Base-by-base conservation (phyloP, 2,329 filamentous ascomycete species). In the Phoma herbarum region DNA sequence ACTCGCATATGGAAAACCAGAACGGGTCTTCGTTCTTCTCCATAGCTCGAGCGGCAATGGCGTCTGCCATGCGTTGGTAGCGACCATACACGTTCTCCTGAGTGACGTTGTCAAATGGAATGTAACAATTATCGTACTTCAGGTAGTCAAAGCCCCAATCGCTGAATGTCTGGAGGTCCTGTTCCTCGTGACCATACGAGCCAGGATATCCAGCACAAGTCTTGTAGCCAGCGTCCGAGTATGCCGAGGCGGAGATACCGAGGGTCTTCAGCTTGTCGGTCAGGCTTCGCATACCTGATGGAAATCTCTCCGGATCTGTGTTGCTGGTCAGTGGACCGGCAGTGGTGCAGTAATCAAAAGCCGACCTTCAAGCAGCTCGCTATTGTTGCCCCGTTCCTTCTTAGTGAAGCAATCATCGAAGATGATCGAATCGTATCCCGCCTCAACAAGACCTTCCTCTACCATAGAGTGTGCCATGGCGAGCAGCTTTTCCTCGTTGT, bases 131-230 rank as follows among this genome's bases (percentile, higher is more conserved):
- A 49, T 73, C 70, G 44, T 73, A 73, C 39, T 71, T 73, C 16
- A 71, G 62, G 35, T 69, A 72, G 47, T 72, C 67, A 42, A 72
- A 60, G 6, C 63, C 69, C 68, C 69, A 72, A n/a, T 64, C 63
- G 1, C 83, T 82, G 65, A 83, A 87, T 0, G 83, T 82, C 20
- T 79, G 70, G 1, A 85, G 85, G 67, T 88, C 86, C 12, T 84
- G 73, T 1, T 77, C 70, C 65, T 89, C 86, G 54, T 58, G 56
- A 2, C 56, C 56, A 18, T 58, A 50, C 1, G 81, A 84, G 0
- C 81, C 86, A 4, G 84, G 82, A 63, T 86, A 87, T 1, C 81
- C 81, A 1, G 79, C 85, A 63, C 85, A 86, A 2, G 83, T 85
- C 45, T 52, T 44, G 2, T 64, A 76, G 44, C 83, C 82, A 1